These are phyloP conservation scores for Aspergillus viridinutans DNA, from an alignment of 2,329 filamentous ascomycete species.

Conservation along the genomic window DNA sequence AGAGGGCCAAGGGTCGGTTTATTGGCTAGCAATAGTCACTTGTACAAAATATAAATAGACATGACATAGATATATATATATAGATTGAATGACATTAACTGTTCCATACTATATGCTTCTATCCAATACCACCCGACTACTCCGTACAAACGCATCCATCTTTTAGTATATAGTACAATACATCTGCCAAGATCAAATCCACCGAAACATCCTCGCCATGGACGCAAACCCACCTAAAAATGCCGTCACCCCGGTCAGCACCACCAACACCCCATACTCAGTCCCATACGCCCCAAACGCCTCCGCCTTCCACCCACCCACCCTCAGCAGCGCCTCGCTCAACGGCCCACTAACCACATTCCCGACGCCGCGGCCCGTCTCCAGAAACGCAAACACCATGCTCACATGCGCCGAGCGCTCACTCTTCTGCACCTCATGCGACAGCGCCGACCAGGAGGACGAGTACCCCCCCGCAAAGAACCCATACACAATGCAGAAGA, in stretches of 20 bases:
- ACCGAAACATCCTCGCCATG: background rate
- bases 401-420: constrained; percentile 27
- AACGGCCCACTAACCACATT: constrained; percentile 47
- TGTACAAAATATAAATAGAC: background rate
- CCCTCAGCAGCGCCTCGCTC: constrained; percentile 50
- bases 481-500: constrained; percentile 61
- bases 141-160: no score
- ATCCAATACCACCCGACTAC: background rate
- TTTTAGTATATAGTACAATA: background rate
- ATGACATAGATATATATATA: background rate
- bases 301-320: constrained; percentile 33
- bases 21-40: background rate
- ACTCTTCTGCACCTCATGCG: constrained; percentile 45
- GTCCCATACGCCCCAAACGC: constrained; percentile 45
- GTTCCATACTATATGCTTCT: background rate
- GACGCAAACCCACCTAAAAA: constrained; percentile 38
- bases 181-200: background rate
- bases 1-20: constrained; percentile 15
- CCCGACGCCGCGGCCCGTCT: constrained; percentile 30
- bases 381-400: constrained; percentile 31
- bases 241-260: constrained; percentile 55
- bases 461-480: constrained; percentile 63
- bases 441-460: constrained; percentile 56
- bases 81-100: background rate
- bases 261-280: constrained; percentile 51